Conservation (phyloP, 1,139 yeast genomes). For the Kodamaea suecica region DNA sequence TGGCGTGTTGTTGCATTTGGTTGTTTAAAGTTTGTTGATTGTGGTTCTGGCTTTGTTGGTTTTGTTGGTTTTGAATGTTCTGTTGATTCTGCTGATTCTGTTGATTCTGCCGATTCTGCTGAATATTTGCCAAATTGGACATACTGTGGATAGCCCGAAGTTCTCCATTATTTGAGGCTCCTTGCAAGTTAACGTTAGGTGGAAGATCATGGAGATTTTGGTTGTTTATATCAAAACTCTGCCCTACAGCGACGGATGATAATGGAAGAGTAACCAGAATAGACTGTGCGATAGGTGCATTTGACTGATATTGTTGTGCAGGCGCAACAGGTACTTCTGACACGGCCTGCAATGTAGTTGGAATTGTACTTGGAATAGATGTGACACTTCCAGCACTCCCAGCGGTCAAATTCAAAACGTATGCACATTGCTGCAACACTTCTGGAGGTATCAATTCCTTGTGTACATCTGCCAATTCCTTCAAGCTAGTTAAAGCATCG, state of each 20-base stretch:
- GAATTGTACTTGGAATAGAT: slow-evolving; percentile 33
- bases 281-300: not conserved
- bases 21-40: slow-evolving; percentile 7
- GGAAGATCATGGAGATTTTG: slow-evolving; percentile 10
- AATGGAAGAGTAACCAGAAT: too few species aligned
- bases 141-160: slow-evolving; percentile 38
- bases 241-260: too few species aligned
- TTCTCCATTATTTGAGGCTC: slow-evolving; percentile 13
- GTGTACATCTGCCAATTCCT: slow-evolving; percentile 37
- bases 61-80: slow-evolving; percentile 8
- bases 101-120: slow-evolving; percentile 10
- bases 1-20: slow-evolving; percentile 7
- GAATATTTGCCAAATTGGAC: slow-evolving; percentile 31
- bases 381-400: slow-evolving; percentile 18
- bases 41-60: slow-evolving; percentile 10
- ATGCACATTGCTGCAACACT: slow-evolving; percentile 17
- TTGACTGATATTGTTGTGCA: slow-evolving; percentile 10
- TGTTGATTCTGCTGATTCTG: slow-evolving; percentile 4
- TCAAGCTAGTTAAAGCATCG: slow-evolving; percentile 55
- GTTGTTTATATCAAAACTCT: slow-evolving; percentile 12
- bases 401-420: slow-evolving; percentile 23
- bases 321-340: slow-evolving; percentile 7
- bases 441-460: slow-evolving; percentile 22
- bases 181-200: slow-evolving; percentile 2
- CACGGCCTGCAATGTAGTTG: slow-evolving; percentile 26